phyloP scores from a whole-genome alignment of 805 yeast genomes.

The Metschnikowia gelsemii region DNA sequence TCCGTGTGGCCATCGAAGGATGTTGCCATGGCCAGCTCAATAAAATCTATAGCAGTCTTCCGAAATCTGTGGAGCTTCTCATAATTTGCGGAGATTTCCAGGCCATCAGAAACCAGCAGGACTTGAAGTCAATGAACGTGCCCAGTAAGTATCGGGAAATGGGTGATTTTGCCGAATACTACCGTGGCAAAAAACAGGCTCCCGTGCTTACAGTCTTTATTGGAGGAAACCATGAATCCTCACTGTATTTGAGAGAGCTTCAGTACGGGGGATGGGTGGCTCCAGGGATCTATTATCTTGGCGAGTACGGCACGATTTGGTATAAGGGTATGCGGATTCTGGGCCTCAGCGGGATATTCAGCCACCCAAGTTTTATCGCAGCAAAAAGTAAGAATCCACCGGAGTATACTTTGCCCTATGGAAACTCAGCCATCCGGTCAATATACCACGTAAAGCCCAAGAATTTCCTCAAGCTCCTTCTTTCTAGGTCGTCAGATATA shows the following conservation, averaged over 20 bases:
- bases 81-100: conserved; percentile 93
- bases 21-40: conserved; percentile 85
- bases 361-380: conserved; percentile 33
- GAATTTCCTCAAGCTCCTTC: conserved; percentile 56
- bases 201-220: conserved; percentile 79
- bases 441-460: conserved; percentile 72
- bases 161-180: conserved; percentile 82
- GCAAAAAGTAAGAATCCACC: conserved; percentile 7
- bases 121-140: conserved; percentile 67
- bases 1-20: conserved; percentile 72
- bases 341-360: conserved; percentile 84
- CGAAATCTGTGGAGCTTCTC: conserved; percentile 37
- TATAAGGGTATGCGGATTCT: conserved; percentile 73
- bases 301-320: conserved; percentile 72
- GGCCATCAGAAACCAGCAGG: conserved; percentile 63
- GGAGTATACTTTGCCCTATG: conserved; percentile 46
- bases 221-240: conserved; percentile 96
- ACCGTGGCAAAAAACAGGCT: conserved; percentile 56
- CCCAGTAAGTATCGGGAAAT: conserved; percentile 72
- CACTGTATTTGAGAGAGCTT: conserved; percentile 69
- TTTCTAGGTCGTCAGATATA: conserved; percentile 48
- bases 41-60: conserved; percentile 46
- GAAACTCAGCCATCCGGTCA: conserved; percentile 48
- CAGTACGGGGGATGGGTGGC: conserved; percentile 93
- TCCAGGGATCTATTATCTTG: conserved; percentile 80